Evolutionary conservation across 2,329 filamentous ascomycete species (phyloP).

Genomic region (Fusarium zealandicum): DNA sequence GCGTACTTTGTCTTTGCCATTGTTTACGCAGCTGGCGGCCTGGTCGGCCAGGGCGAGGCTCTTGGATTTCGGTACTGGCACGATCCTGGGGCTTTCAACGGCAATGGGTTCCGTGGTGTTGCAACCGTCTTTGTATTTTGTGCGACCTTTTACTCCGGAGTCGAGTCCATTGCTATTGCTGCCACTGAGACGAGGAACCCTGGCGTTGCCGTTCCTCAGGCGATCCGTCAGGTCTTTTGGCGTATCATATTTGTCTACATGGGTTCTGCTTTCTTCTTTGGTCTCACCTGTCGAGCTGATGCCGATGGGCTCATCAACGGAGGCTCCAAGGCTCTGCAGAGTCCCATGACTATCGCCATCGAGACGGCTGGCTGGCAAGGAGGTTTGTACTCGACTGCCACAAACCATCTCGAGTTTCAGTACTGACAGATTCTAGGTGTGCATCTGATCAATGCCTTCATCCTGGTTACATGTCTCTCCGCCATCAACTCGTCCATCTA

Average conservation of each 20-base stretch:
- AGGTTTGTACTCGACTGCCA: slow-evolving; percentile 48
- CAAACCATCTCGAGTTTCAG: background rate
- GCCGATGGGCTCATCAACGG: slow-evolving; percentile 68
- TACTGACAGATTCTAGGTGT: slow-evolving; percentile 50
- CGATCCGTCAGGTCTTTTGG: slow-evolving; percentile 67
- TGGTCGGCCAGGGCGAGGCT: slow-evolving; percentile 62
- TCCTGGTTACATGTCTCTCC: slow-evolving; percentile 74
- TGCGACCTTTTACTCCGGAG: slow-evolving; percentile 74
- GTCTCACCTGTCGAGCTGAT: slow-evolving; percentile 75
- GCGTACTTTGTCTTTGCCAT: slow-evolving; percentile 79
- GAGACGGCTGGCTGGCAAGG: slow-evolving; percentile 76
- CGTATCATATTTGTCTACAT: slow-evolving; percentile 70
- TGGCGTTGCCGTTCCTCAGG: slow-evolving; percentile 61
- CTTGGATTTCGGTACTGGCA: slow-evolving; percentile 77
- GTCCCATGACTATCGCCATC: slow-evolving; percentile 77
- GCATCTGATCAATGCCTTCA: slow-evolving; percentile 80
- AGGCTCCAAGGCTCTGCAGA: slow-evolving; percentile 69
- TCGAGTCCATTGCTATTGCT: slow-evolving; percentile 68
- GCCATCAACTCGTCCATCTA: slow-evolving; percentile 81
- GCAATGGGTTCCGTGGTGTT: slow-evolving; percentile 71
- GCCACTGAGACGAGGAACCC: slow-evolving; percentile 68
- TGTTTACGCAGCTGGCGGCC: slow-evolving; percentile 73
- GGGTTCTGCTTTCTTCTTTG: slow-evolving; percentile 77
- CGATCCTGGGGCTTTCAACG: slow-evolving; percentile 71
- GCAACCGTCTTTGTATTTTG: slow-evolving; percentile 73